phyloP scores from a whole-genome alignment of 2,329 filamentous ascomycete species.

The Phyllosticta citrichinensis region DNA sequence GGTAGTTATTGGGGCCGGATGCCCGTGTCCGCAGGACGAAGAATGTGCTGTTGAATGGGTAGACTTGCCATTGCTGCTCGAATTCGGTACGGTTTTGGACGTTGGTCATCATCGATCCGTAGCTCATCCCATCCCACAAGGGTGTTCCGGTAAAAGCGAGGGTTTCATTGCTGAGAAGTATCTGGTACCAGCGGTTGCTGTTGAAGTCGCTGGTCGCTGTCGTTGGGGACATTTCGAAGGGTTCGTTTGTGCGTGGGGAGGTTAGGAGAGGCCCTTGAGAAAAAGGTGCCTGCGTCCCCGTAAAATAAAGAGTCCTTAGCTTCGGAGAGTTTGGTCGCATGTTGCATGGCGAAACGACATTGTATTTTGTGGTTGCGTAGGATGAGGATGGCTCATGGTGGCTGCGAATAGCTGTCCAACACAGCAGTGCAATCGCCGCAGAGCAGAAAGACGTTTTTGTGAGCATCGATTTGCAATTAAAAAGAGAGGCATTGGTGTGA shows the following conservation, averaged over 20 bases:
- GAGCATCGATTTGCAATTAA: not conserved
- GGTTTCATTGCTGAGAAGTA: not conserved
- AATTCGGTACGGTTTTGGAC: conserved; percentile 1
- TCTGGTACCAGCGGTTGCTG: conserved; percentile 9
- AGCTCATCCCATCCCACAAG: not conserved
- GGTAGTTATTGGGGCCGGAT: conserved; percentile 6
- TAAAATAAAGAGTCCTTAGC: not conserved
- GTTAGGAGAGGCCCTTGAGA: not conserved
- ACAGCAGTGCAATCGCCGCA: not conserved
- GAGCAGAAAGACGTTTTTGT: not conserved
- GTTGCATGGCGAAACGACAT: not conserved
- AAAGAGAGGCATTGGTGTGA: too few species aligned
- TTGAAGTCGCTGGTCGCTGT: not conserved
- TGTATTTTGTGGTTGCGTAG: not conserved
- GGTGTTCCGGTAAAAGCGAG: not conserved
- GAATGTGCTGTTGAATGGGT: not conserved
- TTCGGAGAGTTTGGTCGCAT: not conserved
- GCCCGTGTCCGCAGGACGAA: conserved; percentile 8
- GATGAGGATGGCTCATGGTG: not conserved
- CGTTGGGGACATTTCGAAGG: not conserved
- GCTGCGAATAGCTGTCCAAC: not conserved
- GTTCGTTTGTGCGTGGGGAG: too few species aligned
- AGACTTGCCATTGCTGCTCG: conserved; percentile 11
- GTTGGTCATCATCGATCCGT: conserved; percentile 1
- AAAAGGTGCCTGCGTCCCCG: not conserved